phyloP scores from a whole-genome alignment of 2,329 filamentous ascomycete species.

The Berkeleyomyces rouxiae region DNA sequence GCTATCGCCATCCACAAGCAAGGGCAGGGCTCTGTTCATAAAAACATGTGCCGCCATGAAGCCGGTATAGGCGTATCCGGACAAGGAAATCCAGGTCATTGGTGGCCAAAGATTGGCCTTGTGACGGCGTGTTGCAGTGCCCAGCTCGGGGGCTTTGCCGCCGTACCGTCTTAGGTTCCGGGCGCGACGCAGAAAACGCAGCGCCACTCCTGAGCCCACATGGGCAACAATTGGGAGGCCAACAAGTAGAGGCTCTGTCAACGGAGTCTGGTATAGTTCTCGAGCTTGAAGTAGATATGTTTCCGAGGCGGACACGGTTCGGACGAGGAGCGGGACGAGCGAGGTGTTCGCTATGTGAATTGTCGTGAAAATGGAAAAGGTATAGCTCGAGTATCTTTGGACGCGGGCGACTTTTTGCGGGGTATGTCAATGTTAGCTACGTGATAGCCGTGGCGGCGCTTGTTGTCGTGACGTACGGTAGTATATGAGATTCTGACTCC shows the following conservation, averaged over 20 bases:
- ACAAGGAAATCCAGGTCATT: constrained; percentile 49
- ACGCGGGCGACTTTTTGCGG: constrained; percentile 45
- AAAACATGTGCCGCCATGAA: constrained; percentile 55
- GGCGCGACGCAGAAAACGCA: constrained; percentile 58
- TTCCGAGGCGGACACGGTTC: constrained; percentile 58
- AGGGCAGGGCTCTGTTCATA: constrained; percentile 59
- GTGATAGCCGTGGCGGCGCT: background rate
- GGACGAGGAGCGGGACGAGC: constrained; percentile 58
- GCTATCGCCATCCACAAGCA: constrained; percentile 64
- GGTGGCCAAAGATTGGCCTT: constrained; percentile 41
- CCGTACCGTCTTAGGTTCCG: constrained; percentile 63
- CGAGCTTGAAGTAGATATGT: constrained; percentile 79
- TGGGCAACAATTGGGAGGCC: constrained; percentile 59
- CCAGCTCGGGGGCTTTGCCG: constrained; percentile 35
- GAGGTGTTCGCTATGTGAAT: constrained; percentile 72
- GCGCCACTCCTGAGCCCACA: constrained; percentile 55
- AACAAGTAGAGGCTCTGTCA: constrained; percentile 66
- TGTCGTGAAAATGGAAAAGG: constrained; percentile 58
- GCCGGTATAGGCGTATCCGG: constrained; percentile 54
- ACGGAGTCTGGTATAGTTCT: constrained; percentile 75
- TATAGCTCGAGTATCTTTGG: constrained; percentile 81
- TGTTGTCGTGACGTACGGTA: constrained; percentile 40
- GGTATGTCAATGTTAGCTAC: background rate
- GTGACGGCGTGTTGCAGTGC: constrained; percentile 13
- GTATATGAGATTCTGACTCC: constrained; percentile 32